Evolutionary conservation across 106 monocot genomes (phyloP).

Genomic region (Dactylorhiza incarnata): DNA sequence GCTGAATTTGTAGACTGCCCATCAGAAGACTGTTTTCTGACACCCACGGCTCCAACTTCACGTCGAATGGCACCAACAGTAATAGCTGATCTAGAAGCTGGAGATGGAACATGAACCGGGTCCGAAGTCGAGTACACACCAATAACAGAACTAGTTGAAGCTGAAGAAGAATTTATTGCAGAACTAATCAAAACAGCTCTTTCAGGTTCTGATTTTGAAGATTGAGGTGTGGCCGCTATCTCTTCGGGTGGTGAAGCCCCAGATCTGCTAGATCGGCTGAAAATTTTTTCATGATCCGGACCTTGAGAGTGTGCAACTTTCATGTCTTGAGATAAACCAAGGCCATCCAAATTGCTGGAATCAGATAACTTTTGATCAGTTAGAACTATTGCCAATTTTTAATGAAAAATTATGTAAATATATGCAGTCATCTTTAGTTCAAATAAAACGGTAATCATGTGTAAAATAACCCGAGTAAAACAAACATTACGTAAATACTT

Average conservation of each 20-base stretch:
- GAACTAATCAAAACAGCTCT: constrained; percentile 13
- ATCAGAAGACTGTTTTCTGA: constrained; percentile 25
- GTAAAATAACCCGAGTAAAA: background rate
- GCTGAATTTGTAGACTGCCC: constrained; percentile 13
- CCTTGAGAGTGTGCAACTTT: constrained; percentile 6
- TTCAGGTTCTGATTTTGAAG: constrained; percentile 4
- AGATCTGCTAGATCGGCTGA: background rate
- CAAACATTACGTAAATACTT: background rate
- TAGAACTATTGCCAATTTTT: constrained; percentile 1
- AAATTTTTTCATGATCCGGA: constrained; percentile 14
- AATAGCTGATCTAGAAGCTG: constrained; percentile 40
- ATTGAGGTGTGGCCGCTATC: background rate
- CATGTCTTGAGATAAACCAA: constrained; percentile 6
- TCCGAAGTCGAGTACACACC: constrained; percentile 66
- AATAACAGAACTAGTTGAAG: constrained; percentile 24
- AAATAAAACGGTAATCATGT: background rate
- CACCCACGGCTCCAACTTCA: constrained; percentile 63
- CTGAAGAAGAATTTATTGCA: constrained; percentile 13
- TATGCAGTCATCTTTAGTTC: background rate
- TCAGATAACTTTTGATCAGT: constrained; percentile 19
- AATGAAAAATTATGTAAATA: background rate
- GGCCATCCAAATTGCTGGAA: constrained; percentile 16
- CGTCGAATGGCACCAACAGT: constrained; percentile 57
- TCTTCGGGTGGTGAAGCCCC: constrained; percentile 11
- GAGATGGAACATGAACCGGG: constrained; percentile 68